These are phyloP conservation scores for Pluteus cervinus DNA, from an alignment of 768 basidiomycete genomes.

Conservation along the genomic window DNA sequence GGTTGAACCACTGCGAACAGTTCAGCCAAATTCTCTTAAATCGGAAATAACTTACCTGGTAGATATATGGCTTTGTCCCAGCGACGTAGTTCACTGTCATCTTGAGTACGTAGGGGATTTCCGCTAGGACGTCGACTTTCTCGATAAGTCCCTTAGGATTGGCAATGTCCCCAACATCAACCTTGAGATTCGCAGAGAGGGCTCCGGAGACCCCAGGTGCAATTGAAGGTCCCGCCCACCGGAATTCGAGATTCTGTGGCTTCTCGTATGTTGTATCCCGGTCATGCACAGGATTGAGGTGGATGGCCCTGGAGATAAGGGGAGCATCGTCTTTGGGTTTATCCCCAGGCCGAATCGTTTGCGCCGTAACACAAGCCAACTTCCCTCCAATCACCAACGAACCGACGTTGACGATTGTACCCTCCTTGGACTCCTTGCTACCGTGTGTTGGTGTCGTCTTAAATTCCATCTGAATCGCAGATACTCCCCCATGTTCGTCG, in stretches of 20 bases:
- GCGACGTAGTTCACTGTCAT: conserved; percentile 91
- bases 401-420: conserved; percentile 82
- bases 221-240: conserved; percentile 74
- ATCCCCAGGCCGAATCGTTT: conserved; percentile 73
- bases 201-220: conserved; percentile 42
- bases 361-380: conserved; percentile 69
- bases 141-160: conserved; percentile 75
- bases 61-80: conserved; percentile 90
- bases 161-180: conserved; percentile 52
- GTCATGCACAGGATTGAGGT: conserved; percentile 59
- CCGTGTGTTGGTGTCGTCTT: conserved; percentile 80
- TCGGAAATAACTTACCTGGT: conserved; percentile 60
- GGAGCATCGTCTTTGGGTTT: conserved; percentile 33
- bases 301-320: conserved; percentile 60
- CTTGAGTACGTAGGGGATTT: conserved; percentile 90
- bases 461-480: conserved; percentile 95
- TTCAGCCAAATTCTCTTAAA: conserved; percentile 9
- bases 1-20: conserved; percentile 39
- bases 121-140: conserved; percentile 92
- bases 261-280: conserved; percentile 75
- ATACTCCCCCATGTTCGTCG: conserved; percentile 61
- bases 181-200: conserved; percentile 48
- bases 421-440: conserved; percentile 68
- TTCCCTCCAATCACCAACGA: conserved; percentile 77
- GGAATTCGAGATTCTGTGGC: conserved; percentile 63